Conservation (phyloP, 73 alveolate species). For the Tetrahymena malaccensis region DNA sequence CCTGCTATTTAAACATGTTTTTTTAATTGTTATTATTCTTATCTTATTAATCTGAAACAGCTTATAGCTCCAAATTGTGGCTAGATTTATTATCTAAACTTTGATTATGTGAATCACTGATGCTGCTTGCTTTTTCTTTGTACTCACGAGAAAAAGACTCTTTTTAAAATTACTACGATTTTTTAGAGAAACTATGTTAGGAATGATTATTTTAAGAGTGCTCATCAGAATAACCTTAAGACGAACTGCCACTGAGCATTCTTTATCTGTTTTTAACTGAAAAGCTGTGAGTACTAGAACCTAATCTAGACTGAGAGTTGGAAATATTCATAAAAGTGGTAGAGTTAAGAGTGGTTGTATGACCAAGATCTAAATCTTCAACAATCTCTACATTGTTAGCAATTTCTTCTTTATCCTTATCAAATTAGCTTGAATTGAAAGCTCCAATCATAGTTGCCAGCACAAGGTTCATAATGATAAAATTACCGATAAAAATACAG, state of each 20-base stretch:
- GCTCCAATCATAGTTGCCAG: slow-evolving; percentile 64
- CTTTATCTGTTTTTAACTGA: neutral
- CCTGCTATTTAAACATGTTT: neutral
- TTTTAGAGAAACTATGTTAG: neutral
- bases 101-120: neutral
- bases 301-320: neutral
- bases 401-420: slow-evolving; percentile 19
- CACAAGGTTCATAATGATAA: slow-evolving; percentile 75
- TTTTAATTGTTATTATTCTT: neutral
- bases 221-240: neutral
- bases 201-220: neutral
- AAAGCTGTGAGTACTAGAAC: neutral
- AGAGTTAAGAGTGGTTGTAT: neutral
- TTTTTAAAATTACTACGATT: neutral
- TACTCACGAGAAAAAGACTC: neutral
- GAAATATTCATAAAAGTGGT: slow-evolving; percentile 7
- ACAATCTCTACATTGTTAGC: slow-evolving; percentile 4
- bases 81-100: neutral
- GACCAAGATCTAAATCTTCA: slow-evolving; percentile 14
- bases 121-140: neutral
- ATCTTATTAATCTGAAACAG: neutral
- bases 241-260: neutral
- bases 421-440: slow-evolving; percentile 11
- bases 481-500: slow-evolving; percentile 86
- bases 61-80: neutral